Evolutionary conservation across 2,329 filamentous ascomycete species (phyloP), one percentile per base, ranked within the genome.

Genomic region (Fusarium ramigenum): DNA sequence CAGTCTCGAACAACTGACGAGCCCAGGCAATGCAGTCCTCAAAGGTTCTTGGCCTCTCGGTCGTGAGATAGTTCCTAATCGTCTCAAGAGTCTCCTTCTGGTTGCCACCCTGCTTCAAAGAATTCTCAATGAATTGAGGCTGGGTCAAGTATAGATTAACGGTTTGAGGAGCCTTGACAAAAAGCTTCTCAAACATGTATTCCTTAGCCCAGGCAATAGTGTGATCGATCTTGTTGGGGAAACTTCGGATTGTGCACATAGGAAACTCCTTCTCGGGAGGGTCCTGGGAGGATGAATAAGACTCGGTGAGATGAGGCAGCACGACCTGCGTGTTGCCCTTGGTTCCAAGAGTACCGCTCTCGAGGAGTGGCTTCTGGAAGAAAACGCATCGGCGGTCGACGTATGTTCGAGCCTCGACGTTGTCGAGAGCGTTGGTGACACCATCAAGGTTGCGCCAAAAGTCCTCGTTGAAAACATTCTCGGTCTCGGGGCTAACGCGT

Each of bases 311-410:
- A 77, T 91, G 89, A 16, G 96, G 97, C 64, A 99, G 88, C 54
- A 99, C 91, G 67, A 99, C 96, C 80, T 99, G 96, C 11, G 95
- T 97, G 85, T 99, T 99, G 79, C 96, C 96, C 87, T 99, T 99
- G 66, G 97, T 98, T 58, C 96, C 96, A n/a, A 99, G 90, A 40
- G 96, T 99, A 73, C 96, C 96, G 80, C 95, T 98, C 87, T 99
- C 96, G 15, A 99, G 89, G 9, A 99, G 87, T 52, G 96, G 93
- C 87, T 98, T 98, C 82, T 92, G 93, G 93, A 98, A 99, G 87
- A 98, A 98, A 65, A 99, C 95, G 80, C 96, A 99, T 78, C 96
- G 92, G 69, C 95, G 90, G 81, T 99, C 96, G 66, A 99, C 96
- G 75, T 99, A 99, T 25, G 95, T 97, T 80, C 96, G 91, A 25